Evolutionary conservation across 768 basidiomycete genomes (phyloP).

Genomic region (Coprinopsis cinerea): DNA sequence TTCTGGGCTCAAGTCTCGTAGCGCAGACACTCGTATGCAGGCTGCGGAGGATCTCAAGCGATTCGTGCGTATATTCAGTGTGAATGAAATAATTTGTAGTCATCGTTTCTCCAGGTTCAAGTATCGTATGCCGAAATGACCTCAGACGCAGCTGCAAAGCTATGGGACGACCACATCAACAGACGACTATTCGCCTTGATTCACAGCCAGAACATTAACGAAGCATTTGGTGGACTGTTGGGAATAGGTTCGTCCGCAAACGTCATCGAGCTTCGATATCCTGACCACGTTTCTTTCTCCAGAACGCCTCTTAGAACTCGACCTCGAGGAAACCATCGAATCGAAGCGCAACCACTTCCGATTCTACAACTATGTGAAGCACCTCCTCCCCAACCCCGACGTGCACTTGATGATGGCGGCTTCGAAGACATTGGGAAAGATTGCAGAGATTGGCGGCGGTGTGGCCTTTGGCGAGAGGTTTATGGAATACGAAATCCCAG

Average conservation of each 20-base stretch:
- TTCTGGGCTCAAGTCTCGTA: conserved; percentile 56
- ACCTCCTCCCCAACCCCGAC: conserved; percentile 86
- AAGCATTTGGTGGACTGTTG: conserved; percentile 80
- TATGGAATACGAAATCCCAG: conserved; percentile 85
- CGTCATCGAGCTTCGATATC: not conserved
- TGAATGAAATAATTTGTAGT: conserved; percentile 12
- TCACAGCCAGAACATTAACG: conserved; percentile 70
- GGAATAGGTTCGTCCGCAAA: conserved; percentile 65
- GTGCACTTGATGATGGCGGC: conserved; percentile 92
- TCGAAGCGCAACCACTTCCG: conserved; percentile 77
- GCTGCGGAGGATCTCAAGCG: conserved; percentile 68
- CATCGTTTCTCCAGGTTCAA: conserved; percentile 46
- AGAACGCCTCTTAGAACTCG: conserved; percentile 73
- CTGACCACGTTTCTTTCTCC: conserved; percentile 5
- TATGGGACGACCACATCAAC: conserved; percentile 85
- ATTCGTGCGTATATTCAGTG: conserved; percentile 47
- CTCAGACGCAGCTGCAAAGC: conserved; percentile 70
- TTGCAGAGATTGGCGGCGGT: conserved; percentile 80
- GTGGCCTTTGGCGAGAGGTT: conserved; percentile 81
- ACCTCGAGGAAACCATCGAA: conserved; percentile 76
- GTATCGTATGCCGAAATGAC: conserved; percentile 74
- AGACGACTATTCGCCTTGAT: conserved; percentile 74
- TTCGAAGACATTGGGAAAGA: conserved; percentile 86
- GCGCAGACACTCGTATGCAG: conserved; percentile 56
- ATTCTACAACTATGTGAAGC: conserved; percentile 90